Conservation (phyloP, 108 stramenopile genomes). For the Thalassiosira profunda region DNA sequence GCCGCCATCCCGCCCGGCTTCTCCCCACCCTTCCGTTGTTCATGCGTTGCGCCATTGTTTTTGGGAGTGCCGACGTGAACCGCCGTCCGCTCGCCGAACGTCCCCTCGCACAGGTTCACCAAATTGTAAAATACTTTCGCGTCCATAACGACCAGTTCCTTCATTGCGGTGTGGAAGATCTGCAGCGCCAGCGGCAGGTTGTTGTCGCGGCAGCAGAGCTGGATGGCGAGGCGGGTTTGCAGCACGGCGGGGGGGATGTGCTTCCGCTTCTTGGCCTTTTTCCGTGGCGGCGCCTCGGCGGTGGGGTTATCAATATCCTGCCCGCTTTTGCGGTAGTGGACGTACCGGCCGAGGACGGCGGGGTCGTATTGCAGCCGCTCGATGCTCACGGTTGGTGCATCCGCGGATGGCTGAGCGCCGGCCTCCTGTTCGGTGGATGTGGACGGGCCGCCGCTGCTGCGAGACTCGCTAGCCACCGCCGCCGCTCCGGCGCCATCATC, state of each 20-base stretch:
- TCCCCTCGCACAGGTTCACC: constrained; percentile 83
- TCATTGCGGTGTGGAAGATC: constrained; percentile 49
- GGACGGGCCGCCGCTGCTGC: too few species aligned
- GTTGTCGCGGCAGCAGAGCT: constrained; percentile 73
- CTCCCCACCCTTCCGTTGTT: neutral
- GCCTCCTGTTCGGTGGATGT: too few species aligned
- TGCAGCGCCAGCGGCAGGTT: constrained; percentile 65
- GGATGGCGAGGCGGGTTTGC: constrained; percentile 64
- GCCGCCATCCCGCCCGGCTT: neutral
- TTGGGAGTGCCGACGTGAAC: constrained; percentile 85
- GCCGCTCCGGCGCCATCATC: too few species aligned
- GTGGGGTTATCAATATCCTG: too few species aligned
- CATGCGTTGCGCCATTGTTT: too few species aligned
- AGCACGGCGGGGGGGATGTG: constrained; percentile 40
- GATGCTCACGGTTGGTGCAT: too few species aligned
- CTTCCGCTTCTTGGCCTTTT: constrained; percentile 29
- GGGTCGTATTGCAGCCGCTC: too few species aligned
- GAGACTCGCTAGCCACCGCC: too few species aligned
- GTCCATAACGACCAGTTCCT: constrained; percentile 55
- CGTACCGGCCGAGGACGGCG: too few species aligned
- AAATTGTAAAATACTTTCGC: constrained; percentile 84
- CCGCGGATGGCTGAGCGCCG: too few species aligned
- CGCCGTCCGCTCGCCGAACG: constrained; percentile 33
- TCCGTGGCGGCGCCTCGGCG: constrained; percentile 6
- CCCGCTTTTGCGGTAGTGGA: too few species aligned